A percentile compares a stretch with the other conserved stretches of the same genome.
Conservation (phyloP, 495 filamentous ascomycete genomes). For the Xylaria scruposa region DNA sequence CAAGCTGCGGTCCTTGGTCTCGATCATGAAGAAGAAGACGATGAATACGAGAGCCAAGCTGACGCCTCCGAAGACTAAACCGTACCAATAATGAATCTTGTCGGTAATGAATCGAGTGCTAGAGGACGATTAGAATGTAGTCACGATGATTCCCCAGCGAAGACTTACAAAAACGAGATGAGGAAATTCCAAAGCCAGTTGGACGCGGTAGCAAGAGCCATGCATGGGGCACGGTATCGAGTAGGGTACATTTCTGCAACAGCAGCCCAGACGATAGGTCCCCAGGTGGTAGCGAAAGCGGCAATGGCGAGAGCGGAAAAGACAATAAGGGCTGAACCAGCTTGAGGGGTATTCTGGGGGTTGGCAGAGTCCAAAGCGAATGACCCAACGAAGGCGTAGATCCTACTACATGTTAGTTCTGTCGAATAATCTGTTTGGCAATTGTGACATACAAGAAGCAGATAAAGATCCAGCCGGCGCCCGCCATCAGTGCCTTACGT, state of each 20-base stretch:
- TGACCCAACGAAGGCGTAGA: slow-evolving; percentile 72
- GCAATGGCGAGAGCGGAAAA: slow-evolving; percentile 81
- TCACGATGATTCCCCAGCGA: background rate
- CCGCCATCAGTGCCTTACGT: slow-evolving; percentile 69
- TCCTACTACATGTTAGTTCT: slow-evolving; percentile 31
- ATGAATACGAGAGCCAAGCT: slow-evolving; percentile 70
- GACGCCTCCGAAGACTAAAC: slow-evolving; percentile 82
- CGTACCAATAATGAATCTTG: slow-evolving; percentile 79
- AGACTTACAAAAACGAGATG: slow-evolving; percentile 53
- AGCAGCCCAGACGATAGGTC: slow-evolving; percentile 82
- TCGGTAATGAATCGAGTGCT: slow-evolving; percentile 75
- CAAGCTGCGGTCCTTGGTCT: slow-evolving; percentile 61
- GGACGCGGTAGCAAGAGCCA: slow-evolving; percentile 76
- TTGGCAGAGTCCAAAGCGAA: slow-evolving; percentile 59
- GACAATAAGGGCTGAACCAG: slow-evolving; percentile 75
- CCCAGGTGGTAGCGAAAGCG: slow-evolving; percentile 75
- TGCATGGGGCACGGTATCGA: slow-evolving; percentile 74
- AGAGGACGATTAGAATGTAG: background rate
- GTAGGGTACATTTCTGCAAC: slow-evolving; percentile 83
- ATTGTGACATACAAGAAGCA: slow-evolving; percentile 63
- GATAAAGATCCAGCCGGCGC: slow-evolving; percentile 68
- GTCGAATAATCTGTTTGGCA: background rate
- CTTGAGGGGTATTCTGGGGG: slow-evolving; percentile 57
- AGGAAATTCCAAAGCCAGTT: slow-evolving; percentile 95
- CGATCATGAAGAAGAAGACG: slow-evolving; percentile 77